Evolutionary conservation across 1,284 basidiomycete genomes (phyloP).

Genomic region (Fomitopsis betulina): DNA sequence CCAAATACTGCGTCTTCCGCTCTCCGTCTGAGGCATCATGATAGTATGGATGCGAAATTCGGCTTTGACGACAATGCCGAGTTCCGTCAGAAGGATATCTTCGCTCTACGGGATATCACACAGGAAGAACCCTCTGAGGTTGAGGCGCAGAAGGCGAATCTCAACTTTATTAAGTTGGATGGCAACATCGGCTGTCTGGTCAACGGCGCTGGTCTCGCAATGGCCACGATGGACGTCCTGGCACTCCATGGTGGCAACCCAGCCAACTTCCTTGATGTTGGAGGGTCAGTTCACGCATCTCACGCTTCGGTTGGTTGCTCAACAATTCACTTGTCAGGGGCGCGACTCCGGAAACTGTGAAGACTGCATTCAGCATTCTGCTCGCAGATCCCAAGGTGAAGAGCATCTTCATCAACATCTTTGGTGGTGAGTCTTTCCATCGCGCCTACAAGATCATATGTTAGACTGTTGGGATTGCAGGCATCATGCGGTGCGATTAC

Average conservation of each 20-base stretch:
- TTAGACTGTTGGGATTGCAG: constrained; percentile 31
- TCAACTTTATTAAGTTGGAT: constrained; percentile 99
- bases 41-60: constrained; percentile 99
- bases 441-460: background rate
- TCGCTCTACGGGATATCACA: constrained; percentile 84
- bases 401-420: constrained; percentile 99
- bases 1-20: background rate
- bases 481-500: constrained; percentile 98
- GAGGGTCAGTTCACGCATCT: constrained; percentile 59
- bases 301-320: background rate
- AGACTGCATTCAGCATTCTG: constrained; percentile 98
- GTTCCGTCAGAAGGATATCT: constrained; percentile 94
- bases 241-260: constrained; percentile 94
- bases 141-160: constrained; percentile 88
- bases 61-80: constrained; percentile 99
- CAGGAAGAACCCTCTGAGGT: constrained; percentile 99
- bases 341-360: constrained; percentile 97
- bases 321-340: constrained; percentile 48
- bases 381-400: constrained; percentile 90
- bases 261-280: constrained; percentile 98
- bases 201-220: constrained; percentile 97
- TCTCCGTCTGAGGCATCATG: background rate
- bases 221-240: constrained; percentile 99
- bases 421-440: constrained; percentile 49
- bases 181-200: constrained; percentile 97